Evolutionary conservation across 2,329 filamentous ascomycete genomes (phyloP).

Genomic region (Cladobotryum protrusum): DNA sequence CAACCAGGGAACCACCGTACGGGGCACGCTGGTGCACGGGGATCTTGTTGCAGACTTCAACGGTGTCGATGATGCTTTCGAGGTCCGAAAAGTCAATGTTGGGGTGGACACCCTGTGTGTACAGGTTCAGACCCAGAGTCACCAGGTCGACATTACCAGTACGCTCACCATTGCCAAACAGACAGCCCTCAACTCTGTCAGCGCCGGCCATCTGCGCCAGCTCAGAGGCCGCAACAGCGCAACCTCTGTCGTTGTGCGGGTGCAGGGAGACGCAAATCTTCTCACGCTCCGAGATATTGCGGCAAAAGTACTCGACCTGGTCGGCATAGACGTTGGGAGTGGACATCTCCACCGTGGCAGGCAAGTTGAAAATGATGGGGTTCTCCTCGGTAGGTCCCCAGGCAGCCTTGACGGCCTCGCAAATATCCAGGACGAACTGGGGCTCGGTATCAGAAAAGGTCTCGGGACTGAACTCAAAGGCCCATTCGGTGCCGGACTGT

Average conservation of each 20-base stretch:
- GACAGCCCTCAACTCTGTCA: conserved; percentile 85
- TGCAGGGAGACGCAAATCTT: conserved; percentile 87
- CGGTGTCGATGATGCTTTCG: conserved; percentile 75
- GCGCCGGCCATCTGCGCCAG: conserved; percentile 94
- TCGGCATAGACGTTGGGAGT: conserved; percentile 96
- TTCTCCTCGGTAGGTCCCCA: conserved; percentile 77
- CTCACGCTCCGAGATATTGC: conserved; percentile 74
- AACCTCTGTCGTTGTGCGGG: conserved; percentile 91
- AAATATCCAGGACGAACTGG: conserved; percentile 76
- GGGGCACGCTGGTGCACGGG: conserved; percentile 84
- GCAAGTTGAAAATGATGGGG: conserved; percentile 93
- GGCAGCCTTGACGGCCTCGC: conserved; percentile 87
- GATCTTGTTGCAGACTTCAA: conserved; percentile 92
- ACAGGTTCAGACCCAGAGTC: conserved; percentile 86
- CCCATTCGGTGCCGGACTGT: conserved; percentile 58
- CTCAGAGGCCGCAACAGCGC: conserved; percentile 82
- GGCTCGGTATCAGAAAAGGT: conserved; percentile 85
- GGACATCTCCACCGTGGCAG: conserved; percentile 89
- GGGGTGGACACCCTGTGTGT: conserved; percentile 84
- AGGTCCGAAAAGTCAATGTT: conserved; percentile 90
- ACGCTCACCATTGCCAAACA: conserved; percentile 88
- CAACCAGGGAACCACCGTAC: conserved; percentile 86
- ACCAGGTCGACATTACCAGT: conserved; percentile 95
- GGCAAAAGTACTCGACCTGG: conserved; percentile 93
- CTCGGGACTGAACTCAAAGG: conserved; percentile 79